phyloP scores from a whole-genome alignment of 768 basidiomycete species.

The Mycena vulgaris region DNA sequence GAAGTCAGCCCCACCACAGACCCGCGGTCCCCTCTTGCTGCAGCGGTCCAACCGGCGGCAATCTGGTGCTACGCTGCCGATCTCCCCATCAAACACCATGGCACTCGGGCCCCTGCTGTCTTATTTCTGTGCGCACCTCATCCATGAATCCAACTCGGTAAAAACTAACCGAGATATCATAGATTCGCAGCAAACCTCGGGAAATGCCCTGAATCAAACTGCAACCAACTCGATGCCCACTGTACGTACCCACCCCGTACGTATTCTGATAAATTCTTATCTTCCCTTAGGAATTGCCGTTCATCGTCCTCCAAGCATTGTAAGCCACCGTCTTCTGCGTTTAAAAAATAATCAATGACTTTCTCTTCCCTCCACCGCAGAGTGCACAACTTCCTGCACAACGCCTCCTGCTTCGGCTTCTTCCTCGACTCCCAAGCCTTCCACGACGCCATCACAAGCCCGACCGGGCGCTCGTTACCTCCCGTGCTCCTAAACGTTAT shows the following conservation, averaged over 20 bases:
- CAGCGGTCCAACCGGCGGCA: not conserved
- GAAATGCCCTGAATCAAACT: not conserved
- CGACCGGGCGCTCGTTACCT: slow-evolving; percentile 21
- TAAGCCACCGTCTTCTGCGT: not conserved
- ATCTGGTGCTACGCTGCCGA: not conserved
- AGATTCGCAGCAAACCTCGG: slow-evolving; percentile 28
- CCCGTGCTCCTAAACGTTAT: slow-evolving; percentile 48
- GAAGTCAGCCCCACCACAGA: not conserved
- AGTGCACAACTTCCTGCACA: slow-evolving; percentile 51
- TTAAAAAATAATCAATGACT: too few relatives aligned
- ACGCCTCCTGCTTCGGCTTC: slow-evolving; percentile 59
- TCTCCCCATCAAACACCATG: slow-evolving; percentile 17
- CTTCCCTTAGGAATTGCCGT: slow-evolving; percentile 25
- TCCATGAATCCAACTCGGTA: too few relatives aligned
- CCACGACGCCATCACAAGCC: slow-evolving; percentile 42
- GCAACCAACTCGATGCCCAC: slow-evolving; percentile 10
- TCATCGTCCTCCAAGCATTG: slow-evolving; percentile 34
- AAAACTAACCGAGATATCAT: not conserved
- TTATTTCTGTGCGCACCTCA: slow-evolving; percentile 23
- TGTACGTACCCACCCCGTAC: not conserved
- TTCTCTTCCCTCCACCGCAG: slow-evolving; percentile 1
- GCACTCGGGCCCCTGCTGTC: slow-evolving; percentile 24
- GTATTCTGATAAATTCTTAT: not conserved
- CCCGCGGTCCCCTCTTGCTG: not conserved
- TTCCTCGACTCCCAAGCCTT: slow-evolving; percentile 63